Evolutionary conservation across 768 basidiomycete genomes (phyloP), one percentile per base, ranked within the genome.

Genomic region (Boletus reticulatus): DNA sequence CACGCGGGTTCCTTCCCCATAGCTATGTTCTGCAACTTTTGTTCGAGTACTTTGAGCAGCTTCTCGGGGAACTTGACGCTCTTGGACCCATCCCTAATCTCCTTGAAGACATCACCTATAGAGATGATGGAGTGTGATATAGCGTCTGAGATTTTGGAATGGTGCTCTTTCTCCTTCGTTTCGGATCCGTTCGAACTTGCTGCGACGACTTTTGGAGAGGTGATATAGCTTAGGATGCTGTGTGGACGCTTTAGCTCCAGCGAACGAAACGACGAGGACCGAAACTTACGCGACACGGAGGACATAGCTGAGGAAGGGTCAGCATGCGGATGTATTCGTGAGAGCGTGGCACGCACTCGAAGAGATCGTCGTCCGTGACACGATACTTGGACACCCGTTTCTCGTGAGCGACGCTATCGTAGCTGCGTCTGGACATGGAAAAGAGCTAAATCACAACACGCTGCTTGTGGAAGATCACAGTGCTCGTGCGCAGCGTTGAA

Each of bases 1-100:
- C 71, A 96, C 94, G 81, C 84, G 36, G 89, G 72, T 68, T 97
- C 93, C 75, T 88, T 89, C 4, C 93, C 94, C 88, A 95, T 92
- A 10, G 92, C 92, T 62, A 98, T 94, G 61, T 87, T 84, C 76
- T 95, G 89, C 72, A 98, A 71, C 72, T 86, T 91, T 73, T 86
- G 83, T 70, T 97, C 94, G 58, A 99, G 75, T 9, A 91, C 88
- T 73, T 94, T 98, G 53, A 98, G 69, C 56, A 97, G 75, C 73
- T 94, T 94, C 74, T 98, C 94, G 0, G 96, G 95, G 70, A 95
- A 98, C 68, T 91, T 92, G 67, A 91, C 89, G 57, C 84, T 89
- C 76, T 89, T 93, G 51, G 85, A 82, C 6, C 90, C 87, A 72
- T 88, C 88, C 57, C 85, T 72, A 53, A 84, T 80, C 62, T 89